Evolutionary conservation across 495 filamentous ascomycete species (phyloP), one percentile per base, ranked within the genome.

Genomic region (Lophium mytilinum): DNA sequence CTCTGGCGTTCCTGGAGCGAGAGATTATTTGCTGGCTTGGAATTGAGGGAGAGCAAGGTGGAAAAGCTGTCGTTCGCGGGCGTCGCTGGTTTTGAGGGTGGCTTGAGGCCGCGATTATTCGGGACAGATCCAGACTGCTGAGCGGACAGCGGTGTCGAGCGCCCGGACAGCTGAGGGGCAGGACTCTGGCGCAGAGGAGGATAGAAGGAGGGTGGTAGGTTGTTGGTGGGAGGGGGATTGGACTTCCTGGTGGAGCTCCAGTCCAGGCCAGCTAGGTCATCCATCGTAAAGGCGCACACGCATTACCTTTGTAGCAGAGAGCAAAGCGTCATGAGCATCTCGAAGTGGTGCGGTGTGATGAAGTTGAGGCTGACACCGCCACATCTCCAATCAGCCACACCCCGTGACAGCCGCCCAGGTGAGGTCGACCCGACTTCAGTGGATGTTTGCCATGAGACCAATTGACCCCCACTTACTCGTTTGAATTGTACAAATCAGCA

Each of bases 1-100:
- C 83, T 87, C 69, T 96, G 92, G 56, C 88, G 88, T 68, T 97
- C 89, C 53, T 85, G 79, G 6, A 98, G 78, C 1, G 85, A 87
- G 0, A 95, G 73, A 57, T 84, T 90, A 68, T 79, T 83, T n/a
- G 71, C 77, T 45, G 71, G 65, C 62, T 86, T 86, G 11, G 81
- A 72, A 46, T 81, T 82, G 57, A 92, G 88, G 42, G 82, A 85
- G 18, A 96, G 85, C 17, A 98, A 76, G 65, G 86, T 89, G 59
- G 91, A 86, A 68, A 98, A 98, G 75, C 87, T 94, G 68, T 96
- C 92, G 52, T 79, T 79, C 5, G 79, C 76, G 1, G 86, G 80
- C 37, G 85, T 86, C 6, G 81, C 66, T 4, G 80, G 64, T 61
- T 83, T 81, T 0, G 82, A 76, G 17, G 76, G 75, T 30, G 69